phyloP scores from a whole-genome alignment of 2,329 filamentous ascomycete genomes.

The Zymoseptoria tritici region DNA sequence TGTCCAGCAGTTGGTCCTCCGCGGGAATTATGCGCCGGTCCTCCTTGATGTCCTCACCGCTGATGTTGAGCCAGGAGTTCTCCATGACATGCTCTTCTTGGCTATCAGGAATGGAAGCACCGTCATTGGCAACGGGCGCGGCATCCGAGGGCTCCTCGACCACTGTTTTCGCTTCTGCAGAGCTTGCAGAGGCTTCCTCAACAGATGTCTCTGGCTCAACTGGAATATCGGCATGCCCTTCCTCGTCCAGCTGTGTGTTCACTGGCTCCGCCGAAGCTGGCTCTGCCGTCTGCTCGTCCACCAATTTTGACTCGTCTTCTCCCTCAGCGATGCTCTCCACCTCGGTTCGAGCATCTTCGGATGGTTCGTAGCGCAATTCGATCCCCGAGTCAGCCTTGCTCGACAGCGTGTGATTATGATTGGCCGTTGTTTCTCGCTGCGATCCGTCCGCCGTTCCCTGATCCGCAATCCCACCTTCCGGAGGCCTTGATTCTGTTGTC shows the following conservation, averaged over 20 bases:
- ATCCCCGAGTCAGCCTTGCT: conserved; percentile 51
- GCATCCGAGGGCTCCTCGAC: not conserved
- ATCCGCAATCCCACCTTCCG: conserved; percentile 6
- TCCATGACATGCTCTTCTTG: not conserved
- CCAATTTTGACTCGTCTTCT: not conserved
- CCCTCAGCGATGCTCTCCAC: not conserved
- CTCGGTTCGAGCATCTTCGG: not conserved
- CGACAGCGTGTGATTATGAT: conserved; percentile 21
- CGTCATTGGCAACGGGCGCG: not conserved
- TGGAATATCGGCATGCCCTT: not conserved
- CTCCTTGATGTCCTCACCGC: not conserved
- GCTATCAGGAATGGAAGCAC: not conserved
- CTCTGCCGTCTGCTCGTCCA: not conserved
- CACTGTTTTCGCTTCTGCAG: not conserved
- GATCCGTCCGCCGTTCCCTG: not conserved
- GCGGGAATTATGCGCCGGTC: not conserved
- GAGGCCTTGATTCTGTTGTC: not conserved
- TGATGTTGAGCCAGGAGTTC: not conserved
- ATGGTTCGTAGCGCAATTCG: conserved; percentile 38
- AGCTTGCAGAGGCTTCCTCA: not conserved
- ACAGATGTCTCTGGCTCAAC: not conserved
- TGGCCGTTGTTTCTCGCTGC: conserved; percentile 4
- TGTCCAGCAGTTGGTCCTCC: not conserved
- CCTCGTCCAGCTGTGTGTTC: not conserved
- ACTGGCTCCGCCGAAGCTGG: not conserved